phyloP scores from a whole-genome alignment of 2,329 filamentous ascomycete species.

The Fusarium sp. region DNA sequence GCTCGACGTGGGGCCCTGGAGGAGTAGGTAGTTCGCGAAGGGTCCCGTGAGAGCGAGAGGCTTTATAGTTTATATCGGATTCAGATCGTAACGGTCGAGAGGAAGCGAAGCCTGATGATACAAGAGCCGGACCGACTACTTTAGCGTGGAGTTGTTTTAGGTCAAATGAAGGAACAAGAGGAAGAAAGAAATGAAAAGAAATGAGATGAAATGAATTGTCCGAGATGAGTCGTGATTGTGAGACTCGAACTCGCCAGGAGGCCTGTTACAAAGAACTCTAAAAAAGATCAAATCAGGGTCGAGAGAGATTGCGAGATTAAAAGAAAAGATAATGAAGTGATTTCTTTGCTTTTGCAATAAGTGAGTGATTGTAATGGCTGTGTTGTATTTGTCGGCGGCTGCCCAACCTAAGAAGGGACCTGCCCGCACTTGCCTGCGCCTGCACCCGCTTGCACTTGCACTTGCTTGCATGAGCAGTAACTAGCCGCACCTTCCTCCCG shows the following conservation, averaged over 20 bases:
- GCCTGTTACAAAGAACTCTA: neutral
- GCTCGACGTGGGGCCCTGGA: constrained; percentile 40
- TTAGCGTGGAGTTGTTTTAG: constrained; percentile 23
- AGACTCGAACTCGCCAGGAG: neutral
- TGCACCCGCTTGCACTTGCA: neutral
- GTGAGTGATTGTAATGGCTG: neutral
- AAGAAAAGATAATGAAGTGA: constrained; percentile 9
- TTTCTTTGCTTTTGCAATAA: constrained; percentile 15
- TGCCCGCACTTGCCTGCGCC: constrained; percentile 13
- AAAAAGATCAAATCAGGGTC: neutral
- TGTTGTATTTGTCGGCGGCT: constrained; percentile 21
- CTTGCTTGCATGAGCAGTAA: neutral
- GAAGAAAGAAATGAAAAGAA: neutral
- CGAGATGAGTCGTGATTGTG: neutral
- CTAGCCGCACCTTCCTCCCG: constrained; percentile 19
- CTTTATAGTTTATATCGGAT: constrained; percentile 25
- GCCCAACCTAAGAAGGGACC: constrained; percentile 15
- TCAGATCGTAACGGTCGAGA: constrained; percentile 28
- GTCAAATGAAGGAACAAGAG: constrained; percentile 4
- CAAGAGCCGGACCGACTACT: constrained; percentile 38
- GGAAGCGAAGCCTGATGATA: constrained; percentile 14
- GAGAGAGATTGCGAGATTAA: constrained; percentile 26
- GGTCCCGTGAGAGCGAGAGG: constrained; percentile 14
- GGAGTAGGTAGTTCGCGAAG: constrained; percentile 12
- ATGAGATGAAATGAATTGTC: neutral